These are phyloP conservation scores for Hibiscus mutabilis DNA, from an alignment of 345 rosid genomes.

Conservation along the genomic window DNA sequence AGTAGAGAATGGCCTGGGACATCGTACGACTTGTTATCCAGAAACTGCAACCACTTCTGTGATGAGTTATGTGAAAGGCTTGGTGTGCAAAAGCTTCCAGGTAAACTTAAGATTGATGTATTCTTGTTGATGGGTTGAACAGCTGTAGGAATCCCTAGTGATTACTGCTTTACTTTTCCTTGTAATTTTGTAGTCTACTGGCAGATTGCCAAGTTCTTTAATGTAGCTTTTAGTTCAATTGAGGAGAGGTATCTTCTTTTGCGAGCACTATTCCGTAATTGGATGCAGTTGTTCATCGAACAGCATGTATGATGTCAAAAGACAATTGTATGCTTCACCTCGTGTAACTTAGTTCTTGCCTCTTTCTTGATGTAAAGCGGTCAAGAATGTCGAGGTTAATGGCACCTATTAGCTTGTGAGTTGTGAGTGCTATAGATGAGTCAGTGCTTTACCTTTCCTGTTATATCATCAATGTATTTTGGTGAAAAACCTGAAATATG, in stretches of 20 bases:
- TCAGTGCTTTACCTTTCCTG: neutral
- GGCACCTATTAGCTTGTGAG: neutral
- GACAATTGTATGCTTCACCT: neutral
- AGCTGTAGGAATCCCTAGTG: neutral
- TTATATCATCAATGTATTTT: neutral
- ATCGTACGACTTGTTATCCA: constrained; percentile 68
- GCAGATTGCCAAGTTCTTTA: neutral
- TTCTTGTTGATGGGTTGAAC: neutral
- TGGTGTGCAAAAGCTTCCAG: constrained; percentile 91
- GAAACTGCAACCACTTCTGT: constrained; percentile 95
- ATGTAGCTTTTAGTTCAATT: neutral
- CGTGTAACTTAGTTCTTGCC: neutral
- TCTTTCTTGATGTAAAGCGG: neutral
- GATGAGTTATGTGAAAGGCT: constrained; percentile 76
- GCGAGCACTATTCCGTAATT: neutral
- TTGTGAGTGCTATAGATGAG: neutral
- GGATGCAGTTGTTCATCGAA: neutral
- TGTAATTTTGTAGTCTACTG: neutral
- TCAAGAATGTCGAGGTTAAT: neutral
- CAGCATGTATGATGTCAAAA: neutral
- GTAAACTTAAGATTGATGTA: constrained; percentile 26
- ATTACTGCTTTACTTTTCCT: neutral
- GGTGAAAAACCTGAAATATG: neutral
- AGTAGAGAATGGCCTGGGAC: constrained; percentile 84
- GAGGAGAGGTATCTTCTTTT: neutral